phyloP scores from a whole-genome alignment of 352 stramenopile genomes.

The Globisporangium canariense region DNA sequence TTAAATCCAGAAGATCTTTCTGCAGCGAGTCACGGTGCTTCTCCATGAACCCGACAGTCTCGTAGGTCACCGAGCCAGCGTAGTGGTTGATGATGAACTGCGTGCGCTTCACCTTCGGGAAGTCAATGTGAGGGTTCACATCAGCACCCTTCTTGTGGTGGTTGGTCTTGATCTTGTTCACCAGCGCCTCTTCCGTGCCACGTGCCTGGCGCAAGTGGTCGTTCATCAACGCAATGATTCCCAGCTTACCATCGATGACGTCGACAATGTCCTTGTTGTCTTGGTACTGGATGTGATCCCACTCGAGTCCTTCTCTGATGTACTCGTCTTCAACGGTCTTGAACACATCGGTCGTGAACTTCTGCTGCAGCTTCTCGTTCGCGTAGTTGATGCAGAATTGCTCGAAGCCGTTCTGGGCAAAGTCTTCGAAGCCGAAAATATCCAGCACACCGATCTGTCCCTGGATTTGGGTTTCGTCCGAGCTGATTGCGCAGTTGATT shows the following conservation, averaged over 20 bases:
- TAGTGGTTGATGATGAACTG: slow-evolving; percentile 97
- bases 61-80: slow-evolving; percentile 93
- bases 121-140: slow-evolving; percentile 77
- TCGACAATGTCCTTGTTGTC: slow-evolving; percentile 98
- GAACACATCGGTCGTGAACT: slow-evolving; percentile 96
- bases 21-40: slow-evolving; percentile 95
- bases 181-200: slow-evolving; percentile 82
- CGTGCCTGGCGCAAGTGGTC: slow-evolving; percentile 83
- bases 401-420: slow-evolving; percentile 91
- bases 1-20: slow-evolving; percentile 92
- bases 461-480: slow-evolving; percentile 62
- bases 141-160: slow-evolving; percentile 71
- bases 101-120: slow-evolving; percentile 86
- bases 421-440: slow-evolving; percentile 99
- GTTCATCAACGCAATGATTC: slow-evolving; percentile 88
- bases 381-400: slow-evolving; percentile 94
- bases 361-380: slow-evolving; percentile 89
- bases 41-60: slow-evolving; percentile 94
- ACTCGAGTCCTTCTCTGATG: slow-evolving; percentile 95
- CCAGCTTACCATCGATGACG: slow-evolving; percentile 92
- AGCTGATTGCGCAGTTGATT: slow-evolving; percentile 84
- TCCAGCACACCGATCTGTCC: slow-evolving; percentile 95
- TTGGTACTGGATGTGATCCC: slow-evolving; percentile 98
- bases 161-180: slow-evolving; percentile 87
- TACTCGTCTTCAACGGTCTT: slow-evolving; percentile 99